phyloP scores from a whole-genome alignment of 768 basidiomycete genomes.

The Mycena leptocephala region DNA sequence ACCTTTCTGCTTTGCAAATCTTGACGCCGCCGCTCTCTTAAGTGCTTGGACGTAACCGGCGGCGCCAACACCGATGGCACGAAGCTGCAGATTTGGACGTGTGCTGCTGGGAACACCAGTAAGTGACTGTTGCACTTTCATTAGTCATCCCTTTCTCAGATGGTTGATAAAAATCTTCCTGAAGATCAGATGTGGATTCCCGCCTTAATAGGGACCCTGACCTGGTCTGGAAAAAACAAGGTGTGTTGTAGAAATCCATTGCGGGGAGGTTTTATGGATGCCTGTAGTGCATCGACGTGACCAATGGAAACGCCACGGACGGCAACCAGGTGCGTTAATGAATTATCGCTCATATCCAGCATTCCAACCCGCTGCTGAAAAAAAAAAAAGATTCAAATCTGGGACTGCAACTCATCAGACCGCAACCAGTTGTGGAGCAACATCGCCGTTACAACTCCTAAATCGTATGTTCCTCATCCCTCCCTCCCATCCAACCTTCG shows the following conservation, averaged over 20 bases:
- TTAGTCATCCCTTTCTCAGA: no score
- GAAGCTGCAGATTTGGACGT: no score
- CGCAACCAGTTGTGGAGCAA: not conserved
- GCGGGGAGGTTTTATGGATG: not conserved
- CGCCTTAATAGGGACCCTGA: not conserved
- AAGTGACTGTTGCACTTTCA: no score
- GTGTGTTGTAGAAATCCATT: not conserved
- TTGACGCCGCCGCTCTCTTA: not conserved
- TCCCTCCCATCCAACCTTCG: not conserved
- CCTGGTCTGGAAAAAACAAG: slow-evolving; percentile 12
- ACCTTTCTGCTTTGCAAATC: not conserved
- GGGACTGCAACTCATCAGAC: no score
- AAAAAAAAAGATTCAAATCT: no score
- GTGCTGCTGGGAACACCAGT: no score
- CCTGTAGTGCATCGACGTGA: not conserved
- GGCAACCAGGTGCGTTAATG: slow-evolving; percentile 15
- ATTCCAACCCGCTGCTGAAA: not conserved
- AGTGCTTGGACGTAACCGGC: no score
- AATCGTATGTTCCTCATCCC: not conserved
- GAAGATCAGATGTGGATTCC: slow-evolving; percentile 12
- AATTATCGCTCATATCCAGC: not conserved
- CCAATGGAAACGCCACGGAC: slow-evolving; percentile 4
- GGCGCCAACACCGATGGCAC: no score
- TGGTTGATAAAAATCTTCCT: no score
- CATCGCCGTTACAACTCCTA: not conserved